Evolutionary conservation across 192 early-diverging fungal genomes (phyloP).

Genomic region (Linnemannia zychae): DNA sequence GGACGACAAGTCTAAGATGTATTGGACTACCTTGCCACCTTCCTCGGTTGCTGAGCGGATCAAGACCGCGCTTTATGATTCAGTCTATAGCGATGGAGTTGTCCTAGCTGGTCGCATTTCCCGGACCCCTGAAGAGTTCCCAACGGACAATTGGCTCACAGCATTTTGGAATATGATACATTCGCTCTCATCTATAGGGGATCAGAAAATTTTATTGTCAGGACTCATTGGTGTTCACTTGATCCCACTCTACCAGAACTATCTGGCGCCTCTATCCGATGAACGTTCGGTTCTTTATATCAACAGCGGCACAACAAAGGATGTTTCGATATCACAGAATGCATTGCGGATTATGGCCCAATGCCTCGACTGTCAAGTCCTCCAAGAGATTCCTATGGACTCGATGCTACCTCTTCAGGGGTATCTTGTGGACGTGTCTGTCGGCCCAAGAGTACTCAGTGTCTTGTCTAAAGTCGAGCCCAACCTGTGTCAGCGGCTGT

Average conservation of each 20-base stretch:
- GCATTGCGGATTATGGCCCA: not conserved
- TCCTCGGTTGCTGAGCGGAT: not conserved
- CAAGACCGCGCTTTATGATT: not conserved
- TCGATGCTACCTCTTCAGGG: not conserved
- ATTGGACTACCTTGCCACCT: not conserved
- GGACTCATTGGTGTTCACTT: not conserved
- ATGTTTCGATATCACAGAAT: not conserved
- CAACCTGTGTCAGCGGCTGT: not conserved
- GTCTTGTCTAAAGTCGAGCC: not conserved
- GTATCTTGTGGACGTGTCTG: not conserved
- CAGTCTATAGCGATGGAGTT: not conserved
- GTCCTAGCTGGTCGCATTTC: not conserved
- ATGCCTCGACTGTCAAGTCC: not conserved
- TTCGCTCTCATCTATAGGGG: not conserved
- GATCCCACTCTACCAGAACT: not conserved
- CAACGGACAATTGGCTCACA: not conserved
- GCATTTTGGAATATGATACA: not conserved
- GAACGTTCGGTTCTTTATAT: not conserved
- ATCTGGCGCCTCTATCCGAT: not conserved
- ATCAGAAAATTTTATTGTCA: not conserved
- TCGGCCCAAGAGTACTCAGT: not conserved
- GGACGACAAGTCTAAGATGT: not conserved
- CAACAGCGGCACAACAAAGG: not conserved
- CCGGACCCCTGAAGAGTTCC: not conserved
- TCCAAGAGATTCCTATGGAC: not conserved